Base-by-base conservation (phyloP, 805 yeast genomes). In the Torulaspora indica region DNA sequence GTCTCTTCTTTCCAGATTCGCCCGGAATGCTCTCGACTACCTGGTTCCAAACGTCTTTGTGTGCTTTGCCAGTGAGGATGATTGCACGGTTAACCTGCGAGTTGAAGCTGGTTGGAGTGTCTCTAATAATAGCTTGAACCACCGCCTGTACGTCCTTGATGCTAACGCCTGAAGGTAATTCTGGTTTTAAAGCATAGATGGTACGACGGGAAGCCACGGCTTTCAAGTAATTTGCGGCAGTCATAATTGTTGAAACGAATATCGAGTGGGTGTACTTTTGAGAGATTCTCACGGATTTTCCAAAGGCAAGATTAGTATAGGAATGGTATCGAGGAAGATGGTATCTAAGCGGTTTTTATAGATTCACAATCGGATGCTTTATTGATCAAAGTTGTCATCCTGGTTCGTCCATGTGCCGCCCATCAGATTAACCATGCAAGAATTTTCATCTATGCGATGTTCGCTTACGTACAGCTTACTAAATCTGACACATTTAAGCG, bases 61-160 rank as follows among this genome's bases (percentile, higher is more conserved):
- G 78, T 37, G 70, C 52, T 2, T 58, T 71, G 47, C 77, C 78
- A 40, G 72, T 69, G 39, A 76, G 37, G 47, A 76, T 67, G 18
- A 74, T 56, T 17, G 79, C 79, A 38, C 79, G 69, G 56, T 68
- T 64, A 36, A 71, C 66, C 61, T 76, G 81, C 35, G 74, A 69
- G 67, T 76, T 76, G 70, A 74, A 76, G 22, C 74, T 58, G 15
- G 77, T 71, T 56, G 81, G 81, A 12, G 75, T 71, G 53, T 71
- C 61, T 56, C 71, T 73, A 42, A 76, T 65, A 35, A 74, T 65
- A 24, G 66, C 60, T 56, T 71, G 70, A n/a, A 74, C 73, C 31
- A 70, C 52, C 25, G 56, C 53, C 52, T 67, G 71, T 23, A 76
- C 63, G 48, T 72, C 68, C 9, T 58, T 59, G 36, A 73, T 48